Evolutionary conservation across 306 rosid species (phyloP).

Genomic region (Cucumis sativus): DNA sequence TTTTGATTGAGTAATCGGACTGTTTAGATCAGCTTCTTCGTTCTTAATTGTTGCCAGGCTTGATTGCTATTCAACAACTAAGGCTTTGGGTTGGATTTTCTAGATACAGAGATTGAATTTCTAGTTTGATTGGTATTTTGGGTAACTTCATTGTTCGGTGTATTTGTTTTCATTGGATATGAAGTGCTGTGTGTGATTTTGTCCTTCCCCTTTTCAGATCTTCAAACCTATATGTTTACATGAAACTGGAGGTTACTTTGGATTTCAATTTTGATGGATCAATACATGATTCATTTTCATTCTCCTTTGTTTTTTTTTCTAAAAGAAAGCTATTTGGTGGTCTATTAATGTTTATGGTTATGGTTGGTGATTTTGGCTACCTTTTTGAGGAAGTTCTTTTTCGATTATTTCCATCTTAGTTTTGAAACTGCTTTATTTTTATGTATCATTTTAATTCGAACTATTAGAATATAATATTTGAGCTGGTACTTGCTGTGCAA

Average conservation of each 20-base stretch:
- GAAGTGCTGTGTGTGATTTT: not conserved
- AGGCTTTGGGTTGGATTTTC: not conserved
- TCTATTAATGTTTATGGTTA: not conserved
- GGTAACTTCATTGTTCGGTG: not conserved
- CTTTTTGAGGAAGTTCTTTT: not conserved
- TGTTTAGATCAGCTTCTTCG: not conserved
- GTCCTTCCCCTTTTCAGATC: not conserved
- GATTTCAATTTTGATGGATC: not conserved
- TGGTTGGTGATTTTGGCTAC: not conserved
- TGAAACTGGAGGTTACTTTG: not conserved
- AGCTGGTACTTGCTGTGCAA: not conserved
- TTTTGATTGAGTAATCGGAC: not conserved
- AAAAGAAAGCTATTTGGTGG: not conserved
- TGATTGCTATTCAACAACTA: not conserved
- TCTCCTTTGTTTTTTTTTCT: not conserved
- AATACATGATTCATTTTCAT: not conserved
- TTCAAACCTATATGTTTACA: not conserved
- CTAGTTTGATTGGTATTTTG: not conserved
- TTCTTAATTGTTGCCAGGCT: not conserved
- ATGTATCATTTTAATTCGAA: not conserved
- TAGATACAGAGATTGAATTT: not conserved
- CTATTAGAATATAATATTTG: not conserved
- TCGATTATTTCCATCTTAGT: not conserved
- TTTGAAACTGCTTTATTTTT: not conserved
- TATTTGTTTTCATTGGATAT: not conserved